A percentile compares a stretch with the other conserved stretches of the same genome.
phyloP scores from a whole-genome alignment of 2,329 filamentous ascomycete genomes.

The Claviceps sp. region DNA sequence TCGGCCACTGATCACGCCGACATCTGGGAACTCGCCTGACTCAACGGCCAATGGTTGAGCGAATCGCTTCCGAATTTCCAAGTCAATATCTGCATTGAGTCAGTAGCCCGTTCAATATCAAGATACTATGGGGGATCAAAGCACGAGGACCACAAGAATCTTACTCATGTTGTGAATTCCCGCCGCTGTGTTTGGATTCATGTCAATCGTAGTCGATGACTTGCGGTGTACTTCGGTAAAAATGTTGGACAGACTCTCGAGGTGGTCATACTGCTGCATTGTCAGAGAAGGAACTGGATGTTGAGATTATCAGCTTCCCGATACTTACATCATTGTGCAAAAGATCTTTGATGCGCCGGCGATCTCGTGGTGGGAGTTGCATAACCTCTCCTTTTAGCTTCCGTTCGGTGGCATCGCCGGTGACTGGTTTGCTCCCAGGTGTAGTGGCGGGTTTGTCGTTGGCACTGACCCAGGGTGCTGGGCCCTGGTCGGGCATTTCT shows the following conservation, averaged over 20 bases:
- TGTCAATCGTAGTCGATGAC: constrained; percentile 38
- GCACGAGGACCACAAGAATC: constrained; percentile 15
- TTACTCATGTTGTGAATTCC: constrained; percentile 71
- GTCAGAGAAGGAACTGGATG: constrained; percentile 8
- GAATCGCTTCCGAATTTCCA: constrained; percentile 55
- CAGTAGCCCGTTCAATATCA: constrained; percentile 5
- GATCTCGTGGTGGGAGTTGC: constrained; percentile 53
- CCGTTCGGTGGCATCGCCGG: constrained; percentile 52
- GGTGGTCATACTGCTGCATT: constrained; percentile 35
- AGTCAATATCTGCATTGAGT: constrained; percentile 40
- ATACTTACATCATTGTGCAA: constrained; percentile 41
- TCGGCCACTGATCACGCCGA: constrained; percentile 46
- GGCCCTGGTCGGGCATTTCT: constrained; percentile 53
- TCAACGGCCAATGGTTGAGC: constrained; percentile 51
- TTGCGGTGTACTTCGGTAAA: constrained; percentile 38
- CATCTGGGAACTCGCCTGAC: constrained; percentile 56
- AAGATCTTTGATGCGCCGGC: constrained; percentile 53
- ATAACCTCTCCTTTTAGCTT: constrained; percentile 56
- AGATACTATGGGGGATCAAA: neutral
- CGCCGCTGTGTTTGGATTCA: constrained; percentile 51
- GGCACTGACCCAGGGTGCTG: constrained; percentile 58
- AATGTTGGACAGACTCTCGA: constrained; percentile 37
- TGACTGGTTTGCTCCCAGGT: constrained; percentile 46
- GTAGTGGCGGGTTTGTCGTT: constrained; percentile 51
- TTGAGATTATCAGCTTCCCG: neutral